Evolutionary conservation across 306 rosid species (phyloP).

Genomic region (Begonia fuchsioides): DNA sequence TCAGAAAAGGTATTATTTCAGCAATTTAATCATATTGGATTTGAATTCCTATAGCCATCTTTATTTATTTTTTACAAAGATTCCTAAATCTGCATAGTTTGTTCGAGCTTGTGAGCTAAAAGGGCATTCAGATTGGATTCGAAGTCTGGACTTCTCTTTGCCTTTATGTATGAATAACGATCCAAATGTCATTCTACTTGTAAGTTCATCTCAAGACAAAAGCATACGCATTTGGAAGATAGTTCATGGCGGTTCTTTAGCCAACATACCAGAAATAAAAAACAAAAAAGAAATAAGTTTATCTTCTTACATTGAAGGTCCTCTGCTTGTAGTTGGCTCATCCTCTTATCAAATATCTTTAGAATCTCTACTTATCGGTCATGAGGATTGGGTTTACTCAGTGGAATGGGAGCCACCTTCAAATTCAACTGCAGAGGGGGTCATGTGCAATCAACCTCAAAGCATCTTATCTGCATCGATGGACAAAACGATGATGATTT

Average conservation of each 20-base stretch:
- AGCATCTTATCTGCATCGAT: constrained; percentile 94
- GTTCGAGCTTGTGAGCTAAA: constrained; percentile 67
- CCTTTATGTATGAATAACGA: constrained; percentile 40
- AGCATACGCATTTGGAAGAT: constrained; percentile 91
- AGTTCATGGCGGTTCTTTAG: constrained; percentile 19
- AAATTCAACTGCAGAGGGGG: constrained; percentile 26
- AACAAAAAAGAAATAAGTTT: constrained; percentile 45
- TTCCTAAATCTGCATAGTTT: constrained; percentile 35
- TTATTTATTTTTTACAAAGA: constrained; percentile 1
- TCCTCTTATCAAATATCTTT: constrained; percentile 66
- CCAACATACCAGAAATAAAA: constrained; percentile 22
- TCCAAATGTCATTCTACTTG: constrained; percentile 51
- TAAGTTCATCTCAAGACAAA: constrained; percentile 86
- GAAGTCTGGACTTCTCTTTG: constrained; percentile 85
- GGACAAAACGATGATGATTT: constrained; percentile 99
- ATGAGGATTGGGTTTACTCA: constrained; percentile 98
- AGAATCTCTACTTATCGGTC: constrained; percentile 89
- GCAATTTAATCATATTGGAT: constrained; percentile 2
- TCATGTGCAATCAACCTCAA: constrained; percentile 47
- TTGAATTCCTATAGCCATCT: background rate
- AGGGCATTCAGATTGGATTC: constrained; percentile 97
- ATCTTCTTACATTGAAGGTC: constrained; percentile 84
- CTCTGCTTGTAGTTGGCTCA: constrained; percentile 61
- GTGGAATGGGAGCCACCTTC: constrained; percentile 86
- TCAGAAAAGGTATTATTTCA: constrained; percentile 45